Evolutionary conservation across 768 basidiomycete genomes (phyloP), one percentile per base, ranked within the genome.

Genomic region (Megacollybia marginata): DNA sequence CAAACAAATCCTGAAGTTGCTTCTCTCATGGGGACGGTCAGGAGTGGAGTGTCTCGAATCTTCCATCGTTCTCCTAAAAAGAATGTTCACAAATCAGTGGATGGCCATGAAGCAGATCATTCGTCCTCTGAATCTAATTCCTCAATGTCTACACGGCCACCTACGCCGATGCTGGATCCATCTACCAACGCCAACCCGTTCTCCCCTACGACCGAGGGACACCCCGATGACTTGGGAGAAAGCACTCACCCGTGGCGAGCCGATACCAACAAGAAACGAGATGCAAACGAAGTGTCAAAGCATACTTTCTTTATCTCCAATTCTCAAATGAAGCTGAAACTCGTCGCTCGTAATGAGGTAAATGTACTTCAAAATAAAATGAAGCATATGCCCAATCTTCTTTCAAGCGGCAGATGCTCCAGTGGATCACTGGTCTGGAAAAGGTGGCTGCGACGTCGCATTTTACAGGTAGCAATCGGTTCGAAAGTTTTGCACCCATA

Each of bases 251-350:
- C 63, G 12, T 57, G 53, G 28, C 55, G 70, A 44, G 66, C 68
- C 31, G 71, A 74, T 40, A 65, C 70, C 47, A 71, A 70, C 51
- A 75, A 71, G 64, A 73, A 66, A 67, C 74, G 65, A 58, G 63
- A 66, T 48, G 58, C 65, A 1, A 71, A 72, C 34, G 84, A 89
- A 50, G 85, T 92, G 5, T 90, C 87, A 36, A 91, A 88, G 57
- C 95, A 98, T 65, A 95, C 91, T 1, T 98, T 98, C 66, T 96
- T 89, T 59, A 79, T 99, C 51, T 75, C 84, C 53, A 97, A 96
- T 61, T 85, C 91, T 8, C 95, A 99, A 66, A 83, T 87, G 76
- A 78, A 80, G 48, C 66, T 98, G 55, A 93, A 94, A 65, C 63
- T 97, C 12, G 82, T 80, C 51, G 92, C 96, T 8, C 83, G 82